These are phyloP conservation scores for Hapsidospora chrysogenum DNA, from an alignment of 495 filamentous ascomycete species.

Conservation along the genomic window DNA sequence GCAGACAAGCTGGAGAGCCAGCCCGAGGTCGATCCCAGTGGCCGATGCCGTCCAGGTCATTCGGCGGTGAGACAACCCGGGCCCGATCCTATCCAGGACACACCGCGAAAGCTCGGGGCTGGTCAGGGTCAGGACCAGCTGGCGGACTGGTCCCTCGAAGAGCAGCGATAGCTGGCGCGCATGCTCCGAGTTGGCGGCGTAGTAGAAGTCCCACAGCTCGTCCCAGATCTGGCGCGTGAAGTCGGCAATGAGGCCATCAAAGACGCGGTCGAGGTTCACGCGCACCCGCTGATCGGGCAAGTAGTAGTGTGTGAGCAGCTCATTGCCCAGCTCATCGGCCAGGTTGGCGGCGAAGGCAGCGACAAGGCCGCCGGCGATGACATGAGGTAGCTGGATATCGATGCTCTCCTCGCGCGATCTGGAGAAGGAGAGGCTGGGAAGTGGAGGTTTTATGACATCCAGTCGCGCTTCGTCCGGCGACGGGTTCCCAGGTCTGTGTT, in stretches of 20 bases:
- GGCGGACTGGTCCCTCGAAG: conserved; percentile 1
- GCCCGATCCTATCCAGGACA: conserved; percentile 1
- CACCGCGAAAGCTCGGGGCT: conserved; percentile 1
- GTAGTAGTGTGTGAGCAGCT: conserved; percentile 3
- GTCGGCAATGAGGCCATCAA: not conserved
- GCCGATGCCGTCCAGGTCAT: not conserved
- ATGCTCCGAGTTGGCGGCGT: not conserved
- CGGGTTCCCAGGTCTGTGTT: not conserved
- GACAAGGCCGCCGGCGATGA: conserved; percentile 1
- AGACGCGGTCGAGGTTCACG: conserved; percentile 2
- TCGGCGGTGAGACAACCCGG: not conserved
- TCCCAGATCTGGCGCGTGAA: conserved; percentile 3
- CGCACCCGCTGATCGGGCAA: not conserved
- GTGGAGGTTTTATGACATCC: not conserved
- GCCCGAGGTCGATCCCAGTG: not conserved
- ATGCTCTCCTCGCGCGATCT: not conserved
- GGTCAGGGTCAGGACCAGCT: not conserved
- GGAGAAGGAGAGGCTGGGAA: not conserved
- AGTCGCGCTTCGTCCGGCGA: not conserved
- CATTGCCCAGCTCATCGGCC: conserved; percentile 1
- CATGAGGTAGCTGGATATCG: conserved; percentile 1
- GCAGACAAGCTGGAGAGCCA: conserved; percentile 2
- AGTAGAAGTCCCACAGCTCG: conserved; percentile 2
- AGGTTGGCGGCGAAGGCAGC: conserved; percentile 1
- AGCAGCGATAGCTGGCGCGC: not conserved